These are phyloP conservation scores for Flaveria sonorensis DNA, from an alignment of 129 eudicot genomes.

Conservation along the genomic window DNA sequence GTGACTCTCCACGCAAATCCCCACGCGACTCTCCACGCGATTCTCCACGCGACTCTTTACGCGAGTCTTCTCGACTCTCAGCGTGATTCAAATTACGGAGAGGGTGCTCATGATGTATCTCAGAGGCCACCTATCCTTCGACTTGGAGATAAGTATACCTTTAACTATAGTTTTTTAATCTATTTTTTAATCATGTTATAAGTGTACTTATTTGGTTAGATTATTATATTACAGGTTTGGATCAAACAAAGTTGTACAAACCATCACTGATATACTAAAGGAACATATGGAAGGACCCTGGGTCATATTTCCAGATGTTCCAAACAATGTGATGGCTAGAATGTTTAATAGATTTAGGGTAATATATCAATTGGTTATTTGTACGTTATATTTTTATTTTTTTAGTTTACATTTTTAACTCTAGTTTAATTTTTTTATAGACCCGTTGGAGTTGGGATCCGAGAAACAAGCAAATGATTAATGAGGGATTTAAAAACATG, in stretches of 20 bases:
- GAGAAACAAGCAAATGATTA: not conserved
- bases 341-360: not conserved
- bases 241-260: not conserved
- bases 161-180: too few species aligned
- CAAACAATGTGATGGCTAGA: not conserved
- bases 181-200: too few species aligned
- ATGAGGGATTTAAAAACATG: not conserved
- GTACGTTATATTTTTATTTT: too few species aligned
- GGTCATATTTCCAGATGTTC: not conserved
- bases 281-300: not conserved
- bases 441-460: not conserved
- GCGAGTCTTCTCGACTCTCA: too few species aligned
- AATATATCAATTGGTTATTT: not conserved
- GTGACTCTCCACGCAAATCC: too few species aligned
- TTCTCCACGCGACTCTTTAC: too few species aligned
- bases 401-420: too few species aligned
- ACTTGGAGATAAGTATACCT: not conserved
- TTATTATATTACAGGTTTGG: not conserved
- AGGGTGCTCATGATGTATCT: not conserved
- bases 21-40: too few species aligned
- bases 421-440: not conserved
- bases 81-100: not conserved
- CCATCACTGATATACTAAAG: not conserved
- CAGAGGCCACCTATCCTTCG: not conserved
- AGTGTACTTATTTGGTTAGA: not conserved